A percentile compares a stretch with the other conserved stretches of the same genome.
Conservation (phyloP, 257 asterid species). For the Galeopsis tetrahit region DNA sequence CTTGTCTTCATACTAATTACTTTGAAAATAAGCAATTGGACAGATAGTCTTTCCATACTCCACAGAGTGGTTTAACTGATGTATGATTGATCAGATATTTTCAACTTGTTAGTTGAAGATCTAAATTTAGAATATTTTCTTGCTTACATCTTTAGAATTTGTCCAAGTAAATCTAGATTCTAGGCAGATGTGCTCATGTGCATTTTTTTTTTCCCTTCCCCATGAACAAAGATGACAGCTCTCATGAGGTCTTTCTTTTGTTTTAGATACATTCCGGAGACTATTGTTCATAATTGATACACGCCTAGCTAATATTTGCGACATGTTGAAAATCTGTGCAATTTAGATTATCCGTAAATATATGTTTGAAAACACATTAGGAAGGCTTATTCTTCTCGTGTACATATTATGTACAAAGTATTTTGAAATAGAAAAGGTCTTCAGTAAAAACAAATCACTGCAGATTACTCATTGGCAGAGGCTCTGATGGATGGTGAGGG, state of each 20-base stretch:
- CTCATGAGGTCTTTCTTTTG: background rate
- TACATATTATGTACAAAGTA: background rate
- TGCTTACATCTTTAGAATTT: background rate
- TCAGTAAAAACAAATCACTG: background rate
- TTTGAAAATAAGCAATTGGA: background rate
- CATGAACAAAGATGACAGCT: slow-evolving; percentile 15
- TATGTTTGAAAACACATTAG: slow-evolving; percentile 1
- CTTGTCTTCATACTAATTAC: background rate
- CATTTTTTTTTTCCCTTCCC: background rate
- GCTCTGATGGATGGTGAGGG: slow-evolving; percentile 2
- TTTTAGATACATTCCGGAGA: background rate
- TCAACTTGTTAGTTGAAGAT: slow-evolving; percentile 6
- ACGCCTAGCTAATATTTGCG: background rate
- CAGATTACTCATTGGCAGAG: slow-evolving; percentile 16
- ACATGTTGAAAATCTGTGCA: background rate
- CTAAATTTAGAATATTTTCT: background rate
- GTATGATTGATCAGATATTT: background rate
- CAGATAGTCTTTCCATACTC: background rate
- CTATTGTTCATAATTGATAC: slow-evolving; percentile 2
- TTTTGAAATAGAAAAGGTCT: background rate
- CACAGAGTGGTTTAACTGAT: background rate
- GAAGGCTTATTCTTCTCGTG: background rate
- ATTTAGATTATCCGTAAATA: slow-evolving; percentile 2
- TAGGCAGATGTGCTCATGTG: slow-evolving; percentile 23
- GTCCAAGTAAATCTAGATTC: background rate